Conservation (phyloP, 2,329 filamentous ascomycete species). For the Pestalotiopsis sp. region DNA sequence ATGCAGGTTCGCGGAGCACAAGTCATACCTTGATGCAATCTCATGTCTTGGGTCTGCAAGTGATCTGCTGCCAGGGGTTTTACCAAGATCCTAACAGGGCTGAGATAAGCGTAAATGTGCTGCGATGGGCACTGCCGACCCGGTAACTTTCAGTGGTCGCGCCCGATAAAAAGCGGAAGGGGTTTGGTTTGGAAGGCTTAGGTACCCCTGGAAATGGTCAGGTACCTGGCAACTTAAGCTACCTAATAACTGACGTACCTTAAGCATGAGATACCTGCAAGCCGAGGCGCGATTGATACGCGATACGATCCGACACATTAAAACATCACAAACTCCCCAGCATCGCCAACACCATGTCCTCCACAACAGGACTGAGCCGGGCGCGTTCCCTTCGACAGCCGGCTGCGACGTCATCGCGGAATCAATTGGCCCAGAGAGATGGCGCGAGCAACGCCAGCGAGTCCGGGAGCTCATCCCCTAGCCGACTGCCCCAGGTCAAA, state of each 20-base stretch:
- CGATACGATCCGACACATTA: background rate
- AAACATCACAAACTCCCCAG: slow-evolving; percentile 12
- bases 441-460: slow-evolving; percentile 24
- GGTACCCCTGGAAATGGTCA: background rate
- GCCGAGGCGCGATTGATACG: background rate
- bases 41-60: background rate
- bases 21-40: background rate
- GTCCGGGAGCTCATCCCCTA: slow-evolving; percentile 47
- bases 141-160: background rate
- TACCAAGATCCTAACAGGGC: background rate
- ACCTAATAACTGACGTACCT: background rate
- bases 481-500: slow-evolving; percentile 50
- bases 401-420: slow-evolving; percentile 19
- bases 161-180: background rate
- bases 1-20: background rate
- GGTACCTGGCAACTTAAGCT: background rate
- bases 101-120: background rate
- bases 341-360: slow-evolving; percentile 39
- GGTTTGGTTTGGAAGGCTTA: background rate
- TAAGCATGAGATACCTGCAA: background rate
- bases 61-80: background rate
- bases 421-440: slow-evolving; percentile 19
- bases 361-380: slow-evolving; percentile 42
- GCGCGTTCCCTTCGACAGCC: slow-evolving; percentile 53
- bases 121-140: background rate